Conservation (phyloP, 805 yeast species). For the Yamadazyma akitaensis region DNA sequence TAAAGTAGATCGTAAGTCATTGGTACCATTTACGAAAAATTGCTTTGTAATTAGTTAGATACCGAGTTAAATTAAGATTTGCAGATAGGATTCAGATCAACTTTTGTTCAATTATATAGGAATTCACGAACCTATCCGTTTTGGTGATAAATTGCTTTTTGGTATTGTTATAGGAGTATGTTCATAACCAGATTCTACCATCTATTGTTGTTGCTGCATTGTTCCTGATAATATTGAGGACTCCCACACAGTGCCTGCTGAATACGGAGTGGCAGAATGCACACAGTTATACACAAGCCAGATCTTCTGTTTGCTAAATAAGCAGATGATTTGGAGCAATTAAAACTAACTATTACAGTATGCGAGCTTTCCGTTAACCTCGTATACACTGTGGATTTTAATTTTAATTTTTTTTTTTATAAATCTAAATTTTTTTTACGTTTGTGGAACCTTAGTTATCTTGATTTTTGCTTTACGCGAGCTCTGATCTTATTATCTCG, state of each 20-base stretch:
- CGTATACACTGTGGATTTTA: no score
- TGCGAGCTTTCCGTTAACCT: no score
- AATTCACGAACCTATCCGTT: neutral
- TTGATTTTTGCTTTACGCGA: no score
- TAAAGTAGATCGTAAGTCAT: no score
- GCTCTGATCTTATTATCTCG: no score
- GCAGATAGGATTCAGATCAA: neutral
- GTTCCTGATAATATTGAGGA: neutral
- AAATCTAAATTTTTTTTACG: no score
- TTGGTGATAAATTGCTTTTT: neutral
- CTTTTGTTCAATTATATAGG: no score
- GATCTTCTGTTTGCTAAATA: neutral
- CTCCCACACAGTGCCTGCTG: neutral
- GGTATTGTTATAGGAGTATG: neutral
- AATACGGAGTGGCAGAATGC: neutral
- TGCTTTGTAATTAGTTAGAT: no score
- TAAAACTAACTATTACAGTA: neutral
- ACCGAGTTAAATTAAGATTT: no score
- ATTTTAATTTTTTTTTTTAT: no score
- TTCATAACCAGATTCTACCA: neutral
- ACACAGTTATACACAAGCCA: neutral
- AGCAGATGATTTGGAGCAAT: neutral
- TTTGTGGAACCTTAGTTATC: no score
- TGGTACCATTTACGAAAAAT: no score
- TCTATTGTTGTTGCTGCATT: constrained; percentile 1